Evolutionary conservation across 805 yeast species (phyloP), one percentile per base, ranked within the genome.

Genomic region (Blastobotrys americana): DNA sequence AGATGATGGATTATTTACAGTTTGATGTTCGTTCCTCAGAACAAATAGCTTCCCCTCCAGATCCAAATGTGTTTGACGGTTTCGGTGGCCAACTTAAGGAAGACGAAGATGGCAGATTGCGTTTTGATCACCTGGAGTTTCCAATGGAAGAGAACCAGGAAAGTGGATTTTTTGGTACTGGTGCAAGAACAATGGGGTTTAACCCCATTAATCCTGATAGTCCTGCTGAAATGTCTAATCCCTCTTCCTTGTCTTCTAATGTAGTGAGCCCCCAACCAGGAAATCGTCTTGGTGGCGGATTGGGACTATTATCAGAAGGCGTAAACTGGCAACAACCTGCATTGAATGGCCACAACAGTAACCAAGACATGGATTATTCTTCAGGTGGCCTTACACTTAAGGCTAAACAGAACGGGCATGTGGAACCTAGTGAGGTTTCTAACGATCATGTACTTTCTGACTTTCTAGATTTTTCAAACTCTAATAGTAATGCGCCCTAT

Each of bases 401-500:
- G 10, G 13, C 31, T 25, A 25, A 25, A 13, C n/a, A n/a, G n/a
- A n/a, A n/a, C n/a, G n/a, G n/a, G n/a, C n/a, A n/a, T n/a, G 31
- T 25, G 13, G 31, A 25, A 25, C 10, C 8, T 13, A 8, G 13
- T 13, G 13, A 25, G 13, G 31, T 8, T 13, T 8, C 10, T 8
- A 13, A 13, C 13, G 10, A 8, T 25, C 13, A 8, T 13, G 13
- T 8, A 8, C 31, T 25, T 13, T 8, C 8, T 13, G 31, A 13
- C 8, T 8, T 8, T 13, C 13, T 8, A 8, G 31, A 25, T 25
- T 25, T 13, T 8, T 8, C 31, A 25, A 25, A 8, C 13, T n/a
- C n/a, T 9, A 22, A 9, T 17, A 27, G 64, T 39, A 53, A 61
- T 39, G 55, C 55, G 37, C 34, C 45, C 22, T 74, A 68, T 52